Base-by-base conservation (phyloP, 2,329 filamentous ascomycete genomes). In the Exophiala lecanii-corni region DNA sequence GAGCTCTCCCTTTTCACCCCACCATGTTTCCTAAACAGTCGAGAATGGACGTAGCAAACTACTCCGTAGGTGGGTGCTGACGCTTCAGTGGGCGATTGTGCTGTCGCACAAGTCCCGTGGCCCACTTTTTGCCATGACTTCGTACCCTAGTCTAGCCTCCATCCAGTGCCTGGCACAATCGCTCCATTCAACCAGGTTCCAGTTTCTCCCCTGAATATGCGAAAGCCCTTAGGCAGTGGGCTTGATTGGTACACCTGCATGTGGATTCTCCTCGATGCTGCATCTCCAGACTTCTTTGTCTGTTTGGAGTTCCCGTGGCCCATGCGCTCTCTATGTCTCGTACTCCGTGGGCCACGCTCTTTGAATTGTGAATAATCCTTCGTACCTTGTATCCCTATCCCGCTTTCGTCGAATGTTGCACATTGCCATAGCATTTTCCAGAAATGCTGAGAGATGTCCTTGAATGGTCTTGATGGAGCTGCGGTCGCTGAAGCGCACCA, bases 401-500 rank as follows among this genome's bases (percentile, higher is more conserved):
- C 36, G 37, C 21, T 30, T 39, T 19, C 25, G 18, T 36, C 30
- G 30, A 39, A 26, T 26, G 23, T 12, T 26, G 23, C 12, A 7
- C 23, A 26, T 26, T n/a, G 23, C 23, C 23, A 26, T 26, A 26
- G 23, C 23, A 26, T 26, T 26, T 12, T 26, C 23, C 23, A 26
- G 23, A 26, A 26, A 60, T 54, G 60, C 55, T 57, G 36, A 46
- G 46, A 30, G 36, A 55, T 55, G 53, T 55, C 53, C 36, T 47
- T 55, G 48, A 55, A 53, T 55, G 53, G 53, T 9, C 48, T 55
- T 45, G 53, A 55, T 43, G 48, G 34, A 37, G 43, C 39, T 50
- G 78, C 80, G 62, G 78, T 98, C 68, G 79, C 82, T 68, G 87
- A 94, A 70, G 89, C 89, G 59, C 83, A 94, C 68, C 84, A 89